Conservation (phyloP, 108 stramenopile genomes). For the Poteriospumella lacustris region DNA sequence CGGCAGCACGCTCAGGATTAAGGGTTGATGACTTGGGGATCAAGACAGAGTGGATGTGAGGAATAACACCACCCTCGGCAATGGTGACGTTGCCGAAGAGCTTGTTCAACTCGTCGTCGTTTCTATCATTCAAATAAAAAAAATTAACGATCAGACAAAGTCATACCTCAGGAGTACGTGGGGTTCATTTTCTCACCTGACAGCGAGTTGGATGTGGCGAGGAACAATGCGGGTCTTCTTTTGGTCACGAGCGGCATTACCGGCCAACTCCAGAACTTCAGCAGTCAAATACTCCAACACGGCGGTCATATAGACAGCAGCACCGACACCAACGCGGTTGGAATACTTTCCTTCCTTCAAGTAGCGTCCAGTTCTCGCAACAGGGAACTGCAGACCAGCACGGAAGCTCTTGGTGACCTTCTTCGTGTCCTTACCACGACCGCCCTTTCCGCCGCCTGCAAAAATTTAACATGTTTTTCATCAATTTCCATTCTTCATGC, state of each 20-base stretch:
- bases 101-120: slow-evolving; percentile 61
- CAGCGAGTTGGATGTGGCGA: slow-evolving; percentile 52
- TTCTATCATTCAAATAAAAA: slow-evolving; percentile 34
- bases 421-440: too few relatives aligned
- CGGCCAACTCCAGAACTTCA: slow-evolving; percentile 52
- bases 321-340: not conserved
- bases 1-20: too few relatives aligned
- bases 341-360: slow-evolving; percentile 8
- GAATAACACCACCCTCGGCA: slow-evolving; percentile 84
- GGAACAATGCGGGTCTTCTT: slow-evolving; percentile 53
- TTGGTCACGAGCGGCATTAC: slow-evolving; percentile 53
- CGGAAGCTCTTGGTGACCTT: not conserved
- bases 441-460: too few relatives aligned
- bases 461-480: too few relatives aligned
- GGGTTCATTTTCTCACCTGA: not conserved
- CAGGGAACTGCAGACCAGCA: not conserved
- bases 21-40: too few relatives aligned
- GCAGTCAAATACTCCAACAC: too few relatives aligned
- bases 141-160: not conserved
- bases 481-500: too few relatives aligned
- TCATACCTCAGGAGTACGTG: not conserved
- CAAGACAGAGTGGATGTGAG: slow-evolving; percentile 90
- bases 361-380: not conserved
- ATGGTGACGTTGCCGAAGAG: slow-evolving; percentile 34
- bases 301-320: not conserved